Base-by-base conservation (phyloP, 305 asterid genomes). In the Fraxinus paxiana region DNA sequence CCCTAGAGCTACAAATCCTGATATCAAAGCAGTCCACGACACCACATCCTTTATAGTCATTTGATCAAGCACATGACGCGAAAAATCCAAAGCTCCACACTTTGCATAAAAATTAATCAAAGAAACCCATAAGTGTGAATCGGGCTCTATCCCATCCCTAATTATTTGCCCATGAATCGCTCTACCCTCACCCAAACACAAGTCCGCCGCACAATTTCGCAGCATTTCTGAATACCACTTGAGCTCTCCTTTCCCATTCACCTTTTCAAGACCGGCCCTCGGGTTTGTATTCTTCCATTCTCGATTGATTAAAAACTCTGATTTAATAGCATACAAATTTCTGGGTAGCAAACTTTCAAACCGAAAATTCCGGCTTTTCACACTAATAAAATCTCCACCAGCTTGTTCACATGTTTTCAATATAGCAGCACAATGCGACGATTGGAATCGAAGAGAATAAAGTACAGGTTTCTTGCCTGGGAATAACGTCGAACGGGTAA, bases 1-100 rank as follows among this genome's bases (percentile, higher is more conserved):
- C 65, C 95, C 97, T 90, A 81, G 84, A 72, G 95, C 92, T 72
- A 94, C 95, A 86, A 90, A 92, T 35, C 98, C 98, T 0, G 94
- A 86, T 82, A 94, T 90, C 87, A 94, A 81, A 73, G 91, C 88
- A 37, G 97, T 94, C 98, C 98, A 94, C 0, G 92, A 83, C 67
- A 92, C 96, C 77, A 90, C 97, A 69, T 94, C 92, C 86, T 87
- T 90, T 33, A 73, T 30, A 0, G 91, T 88, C 91, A 90, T 90
- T 78, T 89, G 82, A 82, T 90, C 92, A 18, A 94, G 87, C 56
- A 87, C 93, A 15, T 78, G 65, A 31, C 83, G 70, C 0, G 90
- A 92, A 43, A 30, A 73, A 76, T 30, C 79, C 78, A 94, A 82
- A 28, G 87, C 88, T 81, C 95, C 89, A 70, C 95, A 92, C 77